A percentile compares a stretch with the other conserved stretches of the same genome.
Evolutionary conservation across 2,329 filamentous ascomycete genomes (phyloP).

Genomic region (Nemania serpens): DNA sequence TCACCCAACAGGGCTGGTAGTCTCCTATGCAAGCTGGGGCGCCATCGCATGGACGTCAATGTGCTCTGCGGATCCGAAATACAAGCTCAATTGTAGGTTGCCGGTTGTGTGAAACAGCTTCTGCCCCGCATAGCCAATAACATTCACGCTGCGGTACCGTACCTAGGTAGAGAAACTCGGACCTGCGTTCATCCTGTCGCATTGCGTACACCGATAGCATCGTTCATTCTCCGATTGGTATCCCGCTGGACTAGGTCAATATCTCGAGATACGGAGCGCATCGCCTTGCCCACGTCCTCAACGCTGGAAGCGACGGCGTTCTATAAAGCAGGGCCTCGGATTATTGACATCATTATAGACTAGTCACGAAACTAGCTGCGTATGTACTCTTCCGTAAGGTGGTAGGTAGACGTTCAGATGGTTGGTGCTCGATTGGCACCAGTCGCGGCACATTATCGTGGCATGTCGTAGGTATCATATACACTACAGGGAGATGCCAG

Average conservation of each 20-base stretch:
- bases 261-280: too few relatives aligned
- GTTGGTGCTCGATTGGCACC: too few relatives aligned
- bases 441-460: too few relatives aligned
- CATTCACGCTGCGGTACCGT: not conserved
- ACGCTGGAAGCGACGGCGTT: not conserved
- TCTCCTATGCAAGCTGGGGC: not conserved
- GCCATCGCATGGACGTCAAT: too few relatives aligned
- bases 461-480: too few relatives aligned
- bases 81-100: constrained; percentile 6
- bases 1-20: not conserved
- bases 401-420: too few relatives aligned
- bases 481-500: too few relatives aligned
- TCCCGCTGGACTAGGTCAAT: constrained; percentile 13
- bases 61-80: constrained; percentile 16
- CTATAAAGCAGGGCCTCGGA: constrained; percentile 2
- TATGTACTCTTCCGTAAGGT: too few relatives aligned
- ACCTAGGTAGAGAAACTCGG: not conserved
- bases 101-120: not conserved
- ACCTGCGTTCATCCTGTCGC: not conserved
- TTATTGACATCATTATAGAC: constrained; percentile 2
- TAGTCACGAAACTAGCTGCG: constrained; percentile 6
- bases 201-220: constrained; percentile 1
- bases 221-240: constrained; percentile 5
- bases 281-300: not conserved
- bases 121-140: not conserved